A percentile compares a stretch with the other conserved stretches of the same genome.
These are phyloP conservation scores for Herpetomonas tarakana DNA, from an alignment of 208 protist species.

Conservation along the genomic window DNA sequence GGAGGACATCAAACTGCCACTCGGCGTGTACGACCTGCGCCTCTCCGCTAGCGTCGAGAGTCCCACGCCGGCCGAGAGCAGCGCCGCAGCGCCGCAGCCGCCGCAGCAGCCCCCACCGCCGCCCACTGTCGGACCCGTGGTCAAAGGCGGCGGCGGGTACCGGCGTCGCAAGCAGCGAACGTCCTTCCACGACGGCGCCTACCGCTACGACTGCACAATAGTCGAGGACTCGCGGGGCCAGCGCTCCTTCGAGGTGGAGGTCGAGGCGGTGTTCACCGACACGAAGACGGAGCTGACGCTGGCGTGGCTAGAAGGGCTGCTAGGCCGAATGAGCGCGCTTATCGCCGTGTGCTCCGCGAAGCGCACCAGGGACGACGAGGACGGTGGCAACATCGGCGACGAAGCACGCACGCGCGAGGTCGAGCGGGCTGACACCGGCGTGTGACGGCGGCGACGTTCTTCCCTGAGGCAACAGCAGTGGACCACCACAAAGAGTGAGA, in stretches of 20 bases:
- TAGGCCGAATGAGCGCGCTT: conserved; percentile 33
- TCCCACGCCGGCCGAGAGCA: neutral
- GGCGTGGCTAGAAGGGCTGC: conserved; percentile 39
- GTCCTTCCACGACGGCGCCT: conserved; percentile 31
- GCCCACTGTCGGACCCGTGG: neutral
- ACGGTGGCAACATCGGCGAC: neutral
- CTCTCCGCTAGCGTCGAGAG: conserved; percentile 53
- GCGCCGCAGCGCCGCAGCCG: neutral
- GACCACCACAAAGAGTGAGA: neutral
- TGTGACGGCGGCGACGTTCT: neutral
- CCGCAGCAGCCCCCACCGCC: neutral
- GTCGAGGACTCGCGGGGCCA: conserved; percentile 16
- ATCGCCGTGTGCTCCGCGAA: conserved; percentile 16
- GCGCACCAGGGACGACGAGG: too few species aligned
- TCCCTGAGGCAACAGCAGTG: neutral
- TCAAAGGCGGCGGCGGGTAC: conserved; percentile 11
- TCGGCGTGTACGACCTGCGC: conserved; percentile 59
- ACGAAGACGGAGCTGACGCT: conserved; percentile 31
- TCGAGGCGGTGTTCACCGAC: conserved; percentile 53
- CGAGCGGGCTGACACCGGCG: neutral
- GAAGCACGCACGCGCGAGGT: neutral
- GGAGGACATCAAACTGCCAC: conserved; percentile 58
- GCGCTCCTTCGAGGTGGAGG: conserved; percentile 59
- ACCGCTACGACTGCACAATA: conserved; percentile 66
- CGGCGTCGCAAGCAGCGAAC: conserved; percentile 53